Evolutionary conservation across 352 stramenopile species (phyloP).

Genomic region (Phytophthora multivora): DNA sequence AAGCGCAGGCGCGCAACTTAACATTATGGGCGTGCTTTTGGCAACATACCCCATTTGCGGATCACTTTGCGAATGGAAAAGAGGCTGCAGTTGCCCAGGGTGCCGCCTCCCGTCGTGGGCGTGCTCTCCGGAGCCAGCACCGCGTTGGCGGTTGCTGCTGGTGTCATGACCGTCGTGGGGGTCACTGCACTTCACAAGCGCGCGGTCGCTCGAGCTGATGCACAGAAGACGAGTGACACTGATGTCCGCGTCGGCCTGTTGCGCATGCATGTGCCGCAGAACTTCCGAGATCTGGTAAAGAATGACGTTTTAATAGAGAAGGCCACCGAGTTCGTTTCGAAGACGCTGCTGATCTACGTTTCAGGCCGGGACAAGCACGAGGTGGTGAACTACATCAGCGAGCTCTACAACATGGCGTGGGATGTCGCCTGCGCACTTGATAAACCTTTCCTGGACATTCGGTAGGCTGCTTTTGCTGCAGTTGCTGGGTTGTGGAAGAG

Average conservation of each 20-base stretch:
- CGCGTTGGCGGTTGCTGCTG: conserved; percentile 43
- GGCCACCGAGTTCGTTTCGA: conserved; percentile 43
- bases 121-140: conserved; percentile 39
- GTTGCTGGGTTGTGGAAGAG: too few relatives aligned
- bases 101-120: conserved; percentile 23
- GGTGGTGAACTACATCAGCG: conserved; percentile 77
- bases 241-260: conserved; percentile 55
- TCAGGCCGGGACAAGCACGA: conserved; percentile 57
- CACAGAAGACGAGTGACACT: not conserved
- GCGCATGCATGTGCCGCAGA: conserved; percentile 59
- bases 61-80: conserved; percentile 32
- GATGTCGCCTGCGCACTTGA: conserved; percentile 57
- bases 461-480: conserved; percentile 29
- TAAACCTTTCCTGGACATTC: conserved; percentile 71
- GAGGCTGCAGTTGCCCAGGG: conserved; percentile 56
- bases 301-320: conserved; percentile 84
- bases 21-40: too few relatives aligned
- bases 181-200: conserved; percentile 53
- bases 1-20: too few relatives aligned
- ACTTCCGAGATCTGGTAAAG: conserved; percentile 65
- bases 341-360: conserved; percentile 69
- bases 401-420: conserved; percentile 79
- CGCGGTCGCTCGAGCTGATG: conserved; percentile 1
- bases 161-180: conserved; percentile 50
- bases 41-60: too few relatives aligned